Percentiles rank a stretch among this genome's conserved stretches.
These are phyloP conservation scores for Fusarium praegraminearum DNA, from an alignment of 2,329 filamentous ascomycete genomes.

Conservation along the genomic window DNA sequence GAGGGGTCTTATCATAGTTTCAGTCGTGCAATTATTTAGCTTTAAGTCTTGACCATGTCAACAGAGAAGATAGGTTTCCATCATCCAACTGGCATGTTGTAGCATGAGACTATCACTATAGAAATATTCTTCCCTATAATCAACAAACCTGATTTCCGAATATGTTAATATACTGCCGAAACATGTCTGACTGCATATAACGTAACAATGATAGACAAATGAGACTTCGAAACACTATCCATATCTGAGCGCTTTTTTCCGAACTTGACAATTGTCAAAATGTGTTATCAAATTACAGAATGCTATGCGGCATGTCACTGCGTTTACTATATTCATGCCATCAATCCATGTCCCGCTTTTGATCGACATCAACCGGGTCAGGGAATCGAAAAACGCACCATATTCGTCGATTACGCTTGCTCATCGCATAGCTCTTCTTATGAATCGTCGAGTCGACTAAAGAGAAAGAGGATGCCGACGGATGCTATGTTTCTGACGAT, in stretches of 20 bases:
- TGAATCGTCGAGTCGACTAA: accelerated
- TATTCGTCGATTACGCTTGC: constrained; percentile 85
- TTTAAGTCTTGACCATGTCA: too few species aligned
- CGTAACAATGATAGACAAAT: neutral
- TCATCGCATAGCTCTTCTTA: constrained; percentile 36
- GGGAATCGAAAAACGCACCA: constrained; percentile 74
- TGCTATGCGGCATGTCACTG: neutral
- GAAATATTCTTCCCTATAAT: too few species aligned
- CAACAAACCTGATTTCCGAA: neutral
- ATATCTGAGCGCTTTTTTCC: neutral
- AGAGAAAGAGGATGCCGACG: neutral
- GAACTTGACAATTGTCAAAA: neutral
- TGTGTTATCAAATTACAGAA: neutral
- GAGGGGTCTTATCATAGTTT: too few species aligned
- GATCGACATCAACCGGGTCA: constrained; percentile 79
- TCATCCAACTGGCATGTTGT: too few species aligned
- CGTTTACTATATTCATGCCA: constrained; percentile 84
- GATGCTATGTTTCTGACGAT: neutral
- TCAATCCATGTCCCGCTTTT: constrained; percentile 82
- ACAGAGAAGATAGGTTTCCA: too few species aligned
- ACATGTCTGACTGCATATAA: neutral
- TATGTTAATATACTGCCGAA: neutral
- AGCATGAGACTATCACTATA: too few species aligned
- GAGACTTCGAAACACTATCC: neutral
- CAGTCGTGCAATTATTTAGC: too few species aligned